These are phyloP conservation scores for Pseudogymnoascus sp. DNA, from an alignment of 2,329 filamentous ascomycete species.

Conservation along the genomic window DNA sequence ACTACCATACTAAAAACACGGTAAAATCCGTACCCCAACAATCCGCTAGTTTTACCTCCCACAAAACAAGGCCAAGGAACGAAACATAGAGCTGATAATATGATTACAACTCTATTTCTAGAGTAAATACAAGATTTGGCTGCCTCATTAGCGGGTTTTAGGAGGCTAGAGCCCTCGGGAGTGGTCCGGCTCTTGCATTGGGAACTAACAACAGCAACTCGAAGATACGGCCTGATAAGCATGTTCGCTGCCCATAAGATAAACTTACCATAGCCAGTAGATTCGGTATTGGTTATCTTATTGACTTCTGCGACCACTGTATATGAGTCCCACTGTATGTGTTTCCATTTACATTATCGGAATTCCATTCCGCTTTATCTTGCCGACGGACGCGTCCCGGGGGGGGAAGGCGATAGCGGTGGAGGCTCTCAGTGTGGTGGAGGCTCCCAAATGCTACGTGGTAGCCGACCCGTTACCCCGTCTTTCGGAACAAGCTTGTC, in stretches of 20 bases:
- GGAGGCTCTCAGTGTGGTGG: background rate
- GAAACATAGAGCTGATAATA: background rate
- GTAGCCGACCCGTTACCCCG: slow-evolving; percentile 5
- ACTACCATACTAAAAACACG: background rate
- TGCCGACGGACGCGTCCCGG: background rate
- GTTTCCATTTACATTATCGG: background rate
- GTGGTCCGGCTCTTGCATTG: background rate
- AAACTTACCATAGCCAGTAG: background rate
- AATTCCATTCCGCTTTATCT: background rate
- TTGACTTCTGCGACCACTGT: background rate
- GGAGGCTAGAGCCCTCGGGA: background rate
- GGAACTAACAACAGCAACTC: background rate
- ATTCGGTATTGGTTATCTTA: background rate
- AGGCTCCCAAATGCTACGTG: slow-evolving; percentile 2
- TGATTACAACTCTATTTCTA: background rate
- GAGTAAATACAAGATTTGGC: background rate
- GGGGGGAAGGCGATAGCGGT: background rate
- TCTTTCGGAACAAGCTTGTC: background rate
- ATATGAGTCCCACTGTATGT: background rate
- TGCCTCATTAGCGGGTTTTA: background rate
- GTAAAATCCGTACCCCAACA: background rate
- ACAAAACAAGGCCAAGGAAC: background rate
- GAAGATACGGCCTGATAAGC: background rate
- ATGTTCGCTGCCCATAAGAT: background rate
- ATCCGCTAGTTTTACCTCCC: background rate